Percentiles rank a stretch among this genome's conserved stretches.
Conservation (phyloP, 768 basidiomycete genomes). For the Amanita subjunquillea region DNA sequence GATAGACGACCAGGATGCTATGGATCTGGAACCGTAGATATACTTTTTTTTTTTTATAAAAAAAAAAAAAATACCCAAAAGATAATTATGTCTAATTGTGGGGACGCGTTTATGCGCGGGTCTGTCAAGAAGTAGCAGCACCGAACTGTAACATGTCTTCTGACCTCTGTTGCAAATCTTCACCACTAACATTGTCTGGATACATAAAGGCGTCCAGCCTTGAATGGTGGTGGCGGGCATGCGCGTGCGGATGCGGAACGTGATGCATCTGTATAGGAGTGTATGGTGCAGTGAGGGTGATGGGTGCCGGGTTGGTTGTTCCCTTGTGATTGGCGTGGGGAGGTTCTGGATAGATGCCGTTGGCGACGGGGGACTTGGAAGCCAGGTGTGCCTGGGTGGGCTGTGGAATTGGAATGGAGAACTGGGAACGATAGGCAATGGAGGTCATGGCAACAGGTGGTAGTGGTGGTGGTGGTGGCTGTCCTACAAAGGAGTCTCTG, state of each 20-base stretch:
- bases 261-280: conserved; percentile 61
- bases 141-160: conserved; percentile 42
- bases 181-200: conserved; percentile 21
- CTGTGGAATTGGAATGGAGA: conserved; percentile 10
- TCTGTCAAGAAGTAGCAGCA: conserved; percentile 18
- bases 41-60: not conserved
- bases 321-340: conserved; percentile 14
- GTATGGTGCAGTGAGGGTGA: conserved; percentile 51
- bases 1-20: conserved; percentile 29
- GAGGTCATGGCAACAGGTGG: conserved; percentile 12
- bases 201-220: conserved; percentile 29
- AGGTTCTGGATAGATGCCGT: conserved; percentile 7
- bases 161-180: conserved; percentile 30
- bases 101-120: not conserved
- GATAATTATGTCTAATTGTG: conserved; percentile 8
- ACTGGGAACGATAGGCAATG: conserved; percentile 13
- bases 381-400: conserved; percentile 12
- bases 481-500: conserved; percentile 1
- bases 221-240: conserved; percentile 62
- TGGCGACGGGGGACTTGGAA: conserved; percentile 13
- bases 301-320: conserved; percentile 25
- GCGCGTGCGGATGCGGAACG: conserved; percentile 71
- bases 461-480: conserved; percentile 4
- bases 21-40: conserved; percentile 38
- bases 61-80: too few species aligned